phyloP scores from a whole-genome alignment of 768 basidiomycete species.

The Trametes gibbosa region DNA sequence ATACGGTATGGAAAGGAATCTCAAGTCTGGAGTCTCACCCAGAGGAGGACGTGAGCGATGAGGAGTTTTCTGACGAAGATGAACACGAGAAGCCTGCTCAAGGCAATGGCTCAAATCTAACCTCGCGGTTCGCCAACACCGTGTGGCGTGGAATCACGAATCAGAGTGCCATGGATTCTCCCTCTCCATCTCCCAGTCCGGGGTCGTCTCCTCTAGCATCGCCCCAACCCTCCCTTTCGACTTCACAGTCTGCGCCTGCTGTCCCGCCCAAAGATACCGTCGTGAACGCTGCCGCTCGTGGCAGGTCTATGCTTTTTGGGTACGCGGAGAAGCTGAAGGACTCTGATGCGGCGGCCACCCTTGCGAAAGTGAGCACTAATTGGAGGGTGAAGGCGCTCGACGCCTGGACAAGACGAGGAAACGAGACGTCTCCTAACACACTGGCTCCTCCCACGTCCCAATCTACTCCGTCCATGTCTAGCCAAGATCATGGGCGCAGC shows the following conservation, averaged over 20 bases:
- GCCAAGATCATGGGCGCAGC: slow-evolving; percentile 11
- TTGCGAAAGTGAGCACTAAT: slow-evolving; percentile 74
- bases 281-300: slow-evolving; percentile 6
- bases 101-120: slow-evolving; percentile 36
- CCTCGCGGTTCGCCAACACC: slow-evolving; percentile 55
- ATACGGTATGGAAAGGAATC: slow-evolving; percentile 68
- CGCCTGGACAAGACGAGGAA: slow-evolving; percentile 28
- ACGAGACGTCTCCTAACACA: slow-evolving; percentile 14
- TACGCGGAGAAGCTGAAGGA: slow-evolving; percentile 75
- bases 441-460: slow-evolving; percentile 19
- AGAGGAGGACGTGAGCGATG: slow-evolving; percentile 33
- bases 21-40: slow-evolving; percentile 34
- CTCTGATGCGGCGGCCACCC: slow-evolving; percentile 65
- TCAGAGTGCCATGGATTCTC: slow-evolving; percentile 67
- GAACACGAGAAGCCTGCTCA: slow-evolving; percentile 2
- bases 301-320: slow-evolving; percentile 50
- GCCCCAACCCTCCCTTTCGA: slow-evolving; percentile 22
- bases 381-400: slow-evolving; percentile 65
- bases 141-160: slow-evolving; percentile 79
- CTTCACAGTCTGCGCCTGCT: slow-evolving; percentile 15
- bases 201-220: slow-evolving; percentile 15
- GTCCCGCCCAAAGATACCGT: slow-evolving; percentile 16
- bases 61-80: slow-evolving; percentile 25
- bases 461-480: background rate
- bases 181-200: slow-evolving; percentile 34